Conservation (phyloP, 768 basidiomycete species). For the Pisolithus orientalis region DNA sequence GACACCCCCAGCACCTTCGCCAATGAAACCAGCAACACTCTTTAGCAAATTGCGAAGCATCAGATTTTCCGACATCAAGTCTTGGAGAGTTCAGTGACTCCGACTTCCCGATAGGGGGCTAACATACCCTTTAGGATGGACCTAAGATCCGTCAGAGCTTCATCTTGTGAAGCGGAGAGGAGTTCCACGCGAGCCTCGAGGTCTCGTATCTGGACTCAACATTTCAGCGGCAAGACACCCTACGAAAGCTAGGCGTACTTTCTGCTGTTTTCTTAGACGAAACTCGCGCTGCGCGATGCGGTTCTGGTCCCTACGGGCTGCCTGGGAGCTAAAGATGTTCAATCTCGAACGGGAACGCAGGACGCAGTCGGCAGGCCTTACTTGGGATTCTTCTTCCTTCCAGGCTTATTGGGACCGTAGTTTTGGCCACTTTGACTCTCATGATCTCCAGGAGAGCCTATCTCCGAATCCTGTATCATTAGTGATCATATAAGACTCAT, state of each 20-base stretch:
- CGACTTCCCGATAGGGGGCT: not conserved
- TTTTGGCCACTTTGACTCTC: conserved; percentile 8
- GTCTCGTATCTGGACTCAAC: conserved; percentile 70
- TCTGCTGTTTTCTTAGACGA: conserved; percentile 84
- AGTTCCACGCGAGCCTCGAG: conserved; percentile 94
- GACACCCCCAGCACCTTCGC: conserved; percentile 77
- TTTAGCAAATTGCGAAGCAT: conserved; percentile 74
- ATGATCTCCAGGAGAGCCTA: conserved; percentile 41
- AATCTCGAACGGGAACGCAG: conserved; percentile 9
- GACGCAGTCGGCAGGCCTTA: conserved; percentile 27
- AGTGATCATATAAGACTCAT: conserved; percentile 6
- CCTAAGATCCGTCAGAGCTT: conserved; percentile 76
- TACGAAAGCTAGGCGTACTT: conserved; percentile 35
- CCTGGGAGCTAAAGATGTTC: conserved; percentile 60
- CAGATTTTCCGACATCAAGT: conserved; percentile 87
- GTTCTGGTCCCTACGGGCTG: conserved; percentile 83
- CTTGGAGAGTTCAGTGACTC: conserved; percentile 29
- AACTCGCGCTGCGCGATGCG: conserved; percentile 93
- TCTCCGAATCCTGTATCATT: conserved; percentile 54
- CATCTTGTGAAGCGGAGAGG: conserved; percentile 87
- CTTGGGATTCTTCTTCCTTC: conserved; percentile 90
- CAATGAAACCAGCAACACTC: conserved; percentile 73
- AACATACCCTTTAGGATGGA: conserved; percentile 68
- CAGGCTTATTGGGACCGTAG: conserved; percentile 36
- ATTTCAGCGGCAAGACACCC: not conserved